phyloP scores from a whole-genome alignment of 129 eudicot genomes.

The Centrapalus pauciflorus region DNA sequence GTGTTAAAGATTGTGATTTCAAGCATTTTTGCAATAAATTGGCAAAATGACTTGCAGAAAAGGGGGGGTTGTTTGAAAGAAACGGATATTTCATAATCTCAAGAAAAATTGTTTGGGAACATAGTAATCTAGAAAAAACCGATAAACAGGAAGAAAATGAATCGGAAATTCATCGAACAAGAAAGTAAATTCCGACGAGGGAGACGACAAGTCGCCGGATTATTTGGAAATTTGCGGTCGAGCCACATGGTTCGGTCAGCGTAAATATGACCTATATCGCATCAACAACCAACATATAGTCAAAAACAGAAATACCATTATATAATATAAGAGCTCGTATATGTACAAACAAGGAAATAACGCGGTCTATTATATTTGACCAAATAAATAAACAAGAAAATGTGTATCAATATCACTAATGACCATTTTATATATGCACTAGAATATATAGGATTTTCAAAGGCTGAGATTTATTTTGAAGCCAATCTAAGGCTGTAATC shows the following conservation, averaged over 20 bases:
- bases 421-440: background rate
- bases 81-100: conserved; percentile 35
- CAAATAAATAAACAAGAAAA: background rate
- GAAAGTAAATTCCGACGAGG: no score
- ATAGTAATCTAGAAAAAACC: no score
- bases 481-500: no score
- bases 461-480: no score
- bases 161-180: no score
- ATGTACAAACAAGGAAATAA: background rate
- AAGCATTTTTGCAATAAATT: conserved; percentile 47
- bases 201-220: no score
- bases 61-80: conserved; percentile 16
- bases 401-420: background rate
- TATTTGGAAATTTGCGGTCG: no score
- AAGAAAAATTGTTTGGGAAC: no score
- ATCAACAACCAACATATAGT: background rate
- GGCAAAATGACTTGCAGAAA: conserved; percentile 23
- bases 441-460: no score
- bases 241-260: no score
- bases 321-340: background rate
- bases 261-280: conserved; percentile 52
- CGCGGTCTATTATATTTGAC: background rate
- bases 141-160: no score
- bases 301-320: background rate
- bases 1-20: conserved; percentile 42